Evolutionary conservation across 805 yeast species (phyloP).

Genomic region (Wickerhamiella galacta): DNA sequence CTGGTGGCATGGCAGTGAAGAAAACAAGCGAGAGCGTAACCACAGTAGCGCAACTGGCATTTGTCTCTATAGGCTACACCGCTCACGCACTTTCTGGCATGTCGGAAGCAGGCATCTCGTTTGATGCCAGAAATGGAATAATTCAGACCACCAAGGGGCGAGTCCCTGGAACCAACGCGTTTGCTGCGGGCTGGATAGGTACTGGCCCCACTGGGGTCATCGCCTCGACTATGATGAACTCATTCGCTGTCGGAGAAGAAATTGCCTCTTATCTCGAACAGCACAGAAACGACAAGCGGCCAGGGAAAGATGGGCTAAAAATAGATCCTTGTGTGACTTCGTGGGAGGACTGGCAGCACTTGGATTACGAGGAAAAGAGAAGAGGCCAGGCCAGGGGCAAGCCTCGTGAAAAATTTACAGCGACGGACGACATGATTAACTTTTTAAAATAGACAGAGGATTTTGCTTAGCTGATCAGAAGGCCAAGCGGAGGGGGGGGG

Average conservation of each 20-base stretch:
- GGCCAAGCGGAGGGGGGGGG: too few species aligned
- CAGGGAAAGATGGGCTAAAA: conserved; percentile 17
- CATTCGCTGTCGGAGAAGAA: conserved; percentile 55
- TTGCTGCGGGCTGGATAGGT: conserved; percentile 82
- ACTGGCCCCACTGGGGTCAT: conserved; percentile 81
- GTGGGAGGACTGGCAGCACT: conserved; percentile 54
- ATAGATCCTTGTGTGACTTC: conserved; percentile 22
- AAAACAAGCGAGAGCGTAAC: conserved; percentile 24
- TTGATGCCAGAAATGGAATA: conserved; percentile 29
- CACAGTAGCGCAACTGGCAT: conserved; percentile 42
- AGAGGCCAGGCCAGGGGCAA: conserved; percentile 36
- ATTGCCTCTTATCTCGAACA: conserved; percentile 22
- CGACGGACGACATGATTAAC: conserved; percentile 32
- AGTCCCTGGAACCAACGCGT: conserved; percentile 25
- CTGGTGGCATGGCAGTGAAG: conserved; percentile 21
- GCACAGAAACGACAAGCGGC: conserved; percentile 18
- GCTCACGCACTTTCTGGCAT: conserved; percentile 50
- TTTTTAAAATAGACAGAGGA: too few species aligned
- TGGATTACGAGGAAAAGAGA: conserved; percentile 36
- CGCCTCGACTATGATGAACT: conserved; percentile 75
- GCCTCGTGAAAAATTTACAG: conserved; percentile 39
- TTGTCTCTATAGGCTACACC: conserved; percentile 70
- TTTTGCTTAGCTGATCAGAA: too few species aligned
- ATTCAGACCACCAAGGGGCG: conserved; percentile 7
- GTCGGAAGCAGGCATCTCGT: conserved; percentile 32